phyloP scores from a whole-genome alignment of 176 grass and related monocot species.

The Phyllostachys edulis region DNA sequence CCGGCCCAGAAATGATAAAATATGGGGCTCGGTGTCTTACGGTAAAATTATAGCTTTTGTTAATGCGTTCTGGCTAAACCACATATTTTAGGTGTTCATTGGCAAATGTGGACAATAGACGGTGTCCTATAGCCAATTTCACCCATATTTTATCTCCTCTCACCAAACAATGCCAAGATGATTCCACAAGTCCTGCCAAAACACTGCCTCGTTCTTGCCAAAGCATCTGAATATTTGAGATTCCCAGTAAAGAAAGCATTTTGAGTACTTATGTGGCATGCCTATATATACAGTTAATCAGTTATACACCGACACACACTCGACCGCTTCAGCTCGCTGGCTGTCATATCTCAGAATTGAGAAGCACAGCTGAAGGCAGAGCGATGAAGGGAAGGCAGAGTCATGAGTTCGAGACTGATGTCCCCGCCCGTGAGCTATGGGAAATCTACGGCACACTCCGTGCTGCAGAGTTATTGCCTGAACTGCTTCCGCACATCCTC shows the following conservation, averaged over 20 bases:
- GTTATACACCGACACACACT: background rate
- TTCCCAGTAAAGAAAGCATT: background rate
- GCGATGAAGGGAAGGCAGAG: conserved; percentile 28
- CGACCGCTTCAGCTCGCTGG: background rate
- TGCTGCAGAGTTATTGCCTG: background rate
- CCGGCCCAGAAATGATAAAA: no score
- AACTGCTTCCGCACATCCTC: conserved; percentile 20
- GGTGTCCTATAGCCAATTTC: no score
- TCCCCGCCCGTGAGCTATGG: conserved; percentile 22
- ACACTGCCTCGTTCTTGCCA: background rate
- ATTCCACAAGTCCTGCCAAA: background rate
- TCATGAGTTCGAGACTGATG: conserved; percentile 32
- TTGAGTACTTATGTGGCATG: background rate
- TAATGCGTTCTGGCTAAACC: no score
- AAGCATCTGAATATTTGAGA: background rate
- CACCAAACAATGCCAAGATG: background rate
- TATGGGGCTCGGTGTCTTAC: no score
- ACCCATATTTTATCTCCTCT: background rate
- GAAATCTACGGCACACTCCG: conserved; percentile 36
- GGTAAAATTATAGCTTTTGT: no score
- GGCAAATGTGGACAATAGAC: no score
- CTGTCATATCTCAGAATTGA: background rate
- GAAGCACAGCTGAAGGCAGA: no score
- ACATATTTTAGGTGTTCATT: no score
- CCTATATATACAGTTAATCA: background rate